phyloP scores from a whole-genome alignment of 805 yeast genomes.

The Saccharomycopsis babjevae region DNA sequence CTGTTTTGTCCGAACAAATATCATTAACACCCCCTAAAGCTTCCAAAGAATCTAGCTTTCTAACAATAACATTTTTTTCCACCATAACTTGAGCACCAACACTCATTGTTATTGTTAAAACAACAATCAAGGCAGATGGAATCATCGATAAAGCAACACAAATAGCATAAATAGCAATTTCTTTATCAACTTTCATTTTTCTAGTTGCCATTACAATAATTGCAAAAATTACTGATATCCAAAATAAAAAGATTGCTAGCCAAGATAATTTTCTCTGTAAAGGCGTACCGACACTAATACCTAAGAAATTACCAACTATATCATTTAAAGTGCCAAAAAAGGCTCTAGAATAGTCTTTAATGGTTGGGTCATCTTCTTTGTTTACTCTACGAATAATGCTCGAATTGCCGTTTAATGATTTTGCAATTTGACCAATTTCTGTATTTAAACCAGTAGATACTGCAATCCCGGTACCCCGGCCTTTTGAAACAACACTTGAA shows the following conservation, averaged over 20 bases:
- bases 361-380: conserved; percentile 33
- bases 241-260: conserved; percentile 63
- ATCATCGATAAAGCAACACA: conserved; percentile 75
- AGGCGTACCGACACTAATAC: conserved; percentile 74
- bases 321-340: conserved; percentile 39
- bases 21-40: conserved; percentile 73
- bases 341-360: conserved; percentile 38
- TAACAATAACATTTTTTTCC: conserved; percentile 57
- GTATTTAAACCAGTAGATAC: conserved; percentile 60
- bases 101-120: conserved; percentile 78
- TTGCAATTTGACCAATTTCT: conserved; percentile 68
- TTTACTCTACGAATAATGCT: conserved; percentile 33
- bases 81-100: conserved; percentile 67
- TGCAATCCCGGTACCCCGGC: conserved; percentile 63
- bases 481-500: conserved; percentile 62
- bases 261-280: conserved; percentile 65
- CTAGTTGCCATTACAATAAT: conserved; percentile 83
- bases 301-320: conserved; percentile 57
- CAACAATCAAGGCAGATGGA: conserved; percentile 72
- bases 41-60: conserved; percentile 69
- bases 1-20: conserved; percentile 76
- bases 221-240: conserved; percentile 76
- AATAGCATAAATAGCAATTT: conserved; percentile 82
- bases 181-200: conserved; percentile 58
- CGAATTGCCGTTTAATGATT: conserved; percentile 37